A percentile compares a stretch with the other conserved stretches of the same genome.
Evolutionary conservation across 257 asterid genomes (phyloP).

Genomic region (Jacaranda copaia): DNA sequence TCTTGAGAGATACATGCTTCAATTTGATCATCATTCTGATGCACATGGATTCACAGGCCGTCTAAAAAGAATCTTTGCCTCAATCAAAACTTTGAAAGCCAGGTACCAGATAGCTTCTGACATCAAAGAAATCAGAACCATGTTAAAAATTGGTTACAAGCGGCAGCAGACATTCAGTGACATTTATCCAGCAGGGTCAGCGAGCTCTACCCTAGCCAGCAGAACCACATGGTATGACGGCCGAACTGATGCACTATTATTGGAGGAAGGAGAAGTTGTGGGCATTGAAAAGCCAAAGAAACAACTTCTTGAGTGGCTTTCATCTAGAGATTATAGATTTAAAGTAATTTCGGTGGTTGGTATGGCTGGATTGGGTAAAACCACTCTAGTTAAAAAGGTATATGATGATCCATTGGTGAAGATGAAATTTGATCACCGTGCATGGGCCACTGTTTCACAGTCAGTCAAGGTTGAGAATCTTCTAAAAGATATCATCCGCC

Average conservation of each 20-base stretch:
- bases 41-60: not conserved
- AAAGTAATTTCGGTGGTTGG: constrained; percentile 17
- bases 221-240: constrained; percentile 27
- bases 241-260: constrained; percentile 13
- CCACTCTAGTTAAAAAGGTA: constrained; percentile 39
- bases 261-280: not conserved
- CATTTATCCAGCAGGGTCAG: not conserved
- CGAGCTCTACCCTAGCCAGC: not conserved
- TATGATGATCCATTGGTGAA: constrained; percentile 1
- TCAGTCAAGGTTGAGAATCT: constrained; percentile 11
- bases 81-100: constrained; percentile 19
- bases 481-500: constrained; percentile 3
- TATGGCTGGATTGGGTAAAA: constrained; percentile 18
- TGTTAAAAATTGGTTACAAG: constrained; percentile 23
- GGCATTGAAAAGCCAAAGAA: constrained; percentile 16
- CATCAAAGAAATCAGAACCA: constrained; percentile 27
- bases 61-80: not conserved
- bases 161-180: constrained; percentile 24
- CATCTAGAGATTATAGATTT: not conserved
- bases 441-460: constrained; percentile 38
- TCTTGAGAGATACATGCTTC: constrained; percentile 41
- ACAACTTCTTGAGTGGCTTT: constrained; percentile 27
- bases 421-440: constrained; percentile 24
- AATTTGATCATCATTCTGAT: not conserved
- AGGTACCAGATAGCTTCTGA: constrained; percentile 29